These are phyloP conservation scores for Pythium biforme DNA, from an alignment of 352 stramenopile species.

Conservation along the genomic window DNA sequence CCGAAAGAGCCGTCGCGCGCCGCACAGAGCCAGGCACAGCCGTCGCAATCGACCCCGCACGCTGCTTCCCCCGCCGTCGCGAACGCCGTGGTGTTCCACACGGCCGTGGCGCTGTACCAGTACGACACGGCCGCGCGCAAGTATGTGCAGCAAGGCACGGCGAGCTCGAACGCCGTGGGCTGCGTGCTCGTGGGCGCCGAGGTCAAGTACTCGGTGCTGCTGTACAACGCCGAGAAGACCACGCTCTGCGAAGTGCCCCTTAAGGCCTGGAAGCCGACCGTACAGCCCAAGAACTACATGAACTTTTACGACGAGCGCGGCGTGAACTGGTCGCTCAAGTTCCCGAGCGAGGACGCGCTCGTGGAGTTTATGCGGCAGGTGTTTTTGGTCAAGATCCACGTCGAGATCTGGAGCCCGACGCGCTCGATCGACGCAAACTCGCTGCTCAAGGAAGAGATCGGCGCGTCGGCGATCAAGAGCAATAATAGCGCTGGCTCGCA, in stretches of 20 bases:
- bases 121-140: slow-evolving; percentile 69
- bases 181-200: slow-evolving; percentile 73
- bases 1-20: slow-evolving; percentile 55
- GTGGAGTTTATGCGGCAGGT: slow-evolving; percentile 65
- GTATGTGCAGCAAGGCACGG: slow-evolving; percentile 57
- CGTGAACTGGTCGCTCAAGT: slow-evolving; percentile 78
- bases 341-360: slow-evolving; percentile 56
- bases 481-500: slow-evolving; percentile 29
- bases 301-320: slow-evolving; percentile 80
- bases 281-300: slow-evolving; percentile 79
- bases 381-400: slow-evolving; percentile 76
- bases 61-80: slow-evolving; percentile 28
- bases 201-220: slow-evolving; percentile 65
- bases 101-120: slow-evolving; percentile 72
- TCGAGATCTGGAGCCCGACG: slow-evolving; percentile 62
- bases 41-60: too few species aligned
- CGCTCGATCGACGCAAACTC: slow-evolving; percentile 26
- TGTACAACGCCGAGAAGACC: slow-evolving; percentile 73
- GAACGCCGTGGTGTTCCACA: slow-evolving; percentile 54
- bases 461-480: slow-evolving; percentile 49
- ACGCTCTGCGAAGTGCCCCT: slow-evolving; percentile 59
- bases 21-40: slow-evolving; percentile 25
- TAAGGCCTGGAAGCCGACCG: slow-evolving; percentile 56
- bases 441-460: slow-evolving; percentile 26
- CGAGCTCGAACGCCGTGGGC: slow-evolving; percentile 45